Conservation (phyloP, 371 early-diverging fungal genomes). For the Basidiobolus meristosporus region DNA sequence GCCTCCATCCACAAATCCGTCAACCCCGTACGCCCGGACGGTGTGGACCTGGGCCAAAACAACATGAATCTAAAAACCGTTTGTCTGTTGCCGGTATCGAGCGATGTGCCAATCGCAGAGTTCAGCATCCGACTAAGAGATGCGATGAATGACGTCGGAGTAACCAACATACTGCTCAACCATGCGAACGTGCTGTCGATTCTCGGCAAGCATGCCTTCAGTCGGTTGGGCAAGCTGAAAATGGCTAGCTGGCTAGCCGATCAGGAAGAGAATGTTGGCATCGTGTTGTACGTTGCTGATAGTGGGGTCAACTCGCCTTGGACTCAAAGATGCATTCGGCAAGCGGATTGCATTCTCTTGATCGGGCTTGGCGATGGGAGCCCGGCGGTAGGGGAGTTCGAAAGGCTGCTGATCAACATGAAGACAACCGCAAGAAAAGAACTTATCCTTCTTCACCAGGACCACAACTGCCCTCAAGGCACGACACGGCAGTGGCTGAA, state of each 20-base stretch:
- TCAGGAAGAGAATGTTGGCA: constrained; percentile 70
- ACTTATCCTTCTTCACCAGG: constrained; percentile 72
- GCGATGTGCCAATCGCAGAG: constrained; percentile 63
- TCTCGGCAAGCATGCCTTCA: constrained; percentile 85
- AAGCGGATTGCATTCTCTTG: constrained; percentile 86
- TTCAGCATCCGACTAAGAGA: constrained; percentile 68
- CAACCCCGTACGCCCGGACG: neutral
- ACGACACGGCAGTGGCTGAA: constrained; percentile 83
- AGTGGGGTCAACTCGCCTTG: constrained; percentile 77
- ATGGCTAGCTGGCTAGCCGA: constrained; percentile 81
- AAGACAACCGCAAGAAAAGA: constrained; percentile 95
- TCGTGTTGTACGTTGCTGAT: constrained; percentile 88
- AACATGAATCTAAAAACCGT: constrained; percentile 86
- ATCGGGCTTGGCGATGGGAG: constrained; percentile 83
- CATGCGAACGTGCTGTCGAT: constrained; percentile 55
- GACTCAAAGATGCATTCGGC: constrained; percentile 92
- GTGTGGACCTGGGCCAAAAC: constrained; percentile 30
- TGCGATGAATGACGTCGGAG: constrained; percentile 56
- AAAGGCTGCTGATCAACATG: constrained; percentile 72
- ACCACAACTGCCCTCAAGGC: constrained; percentile 56
- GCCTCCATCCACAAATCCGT: constrained; percentile 8
- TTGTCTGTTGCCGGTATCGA: constrained; percentile 74
- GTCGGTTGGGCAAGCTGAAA: constrained; percentile 75
- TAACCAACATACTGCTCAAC: constrained; percentile 54
- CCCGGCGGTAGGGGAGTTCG: constrained; percentile 78